Conservation (phyloP, 1,139 yeast species). For the Yamadazyma dushanensis region DNA sequence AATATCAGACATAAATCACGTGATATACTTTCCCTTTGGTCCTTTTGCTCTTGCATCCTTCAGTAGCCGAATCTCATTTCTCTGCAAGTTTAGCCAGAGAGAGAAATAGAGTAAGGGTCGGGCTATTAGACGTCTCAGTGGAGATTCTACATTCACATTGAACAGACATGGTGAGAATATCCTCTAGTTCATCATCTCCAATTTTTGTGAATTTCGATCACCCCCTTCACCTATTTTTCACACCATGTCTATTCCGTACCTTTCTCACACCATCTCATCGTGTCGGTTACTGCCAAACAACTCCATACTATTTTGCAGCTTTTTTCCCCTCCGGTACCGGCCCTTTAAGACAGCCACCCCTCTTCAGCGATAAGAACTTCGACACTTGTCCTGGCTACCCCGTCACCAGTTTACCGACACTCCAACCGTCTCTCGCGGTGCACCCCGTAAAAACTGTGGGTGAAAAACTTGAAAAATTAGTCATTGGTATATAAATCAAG, state of each 20-base stretch:
- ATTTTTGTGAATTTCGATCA: too few relatives aligned
- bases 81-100: background rate
- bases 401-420: too few relatives aligned
- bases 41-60: background rate
- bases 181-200: too few relatives aligned
- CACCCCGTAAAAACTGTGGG: conserved; percentile 1
- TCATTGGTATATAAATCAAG: conserved; percentile 1
- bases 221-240: too few relatives aligned
- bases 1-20: too few relatives aligned
- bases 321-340: background rate
- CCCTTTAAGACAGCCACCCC: background rate
- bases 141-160: background rate
- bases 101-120: too few relatives aligned
- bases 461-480: conserved; percentile 1
- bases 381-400: too few relatives aligned
- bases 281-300: background rate
- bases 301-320: background rate
- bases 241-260: too few relatives aligned
- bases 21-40: too few relatives aligned
- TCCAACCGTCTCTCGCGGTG: too few relatives aligned
- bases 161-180: background rate
- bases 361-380: too few relatives aligned
- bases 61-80: conserved; percentile 1
- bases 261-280: background rate
- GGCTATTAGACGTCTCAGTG: too few relatives aligned